Evolutionary conservation across 768 basidiomycete genomes (phyloP), one percentile per base, ranked within the genome.

Genomic region (Lactarius tabidus): DNA sequence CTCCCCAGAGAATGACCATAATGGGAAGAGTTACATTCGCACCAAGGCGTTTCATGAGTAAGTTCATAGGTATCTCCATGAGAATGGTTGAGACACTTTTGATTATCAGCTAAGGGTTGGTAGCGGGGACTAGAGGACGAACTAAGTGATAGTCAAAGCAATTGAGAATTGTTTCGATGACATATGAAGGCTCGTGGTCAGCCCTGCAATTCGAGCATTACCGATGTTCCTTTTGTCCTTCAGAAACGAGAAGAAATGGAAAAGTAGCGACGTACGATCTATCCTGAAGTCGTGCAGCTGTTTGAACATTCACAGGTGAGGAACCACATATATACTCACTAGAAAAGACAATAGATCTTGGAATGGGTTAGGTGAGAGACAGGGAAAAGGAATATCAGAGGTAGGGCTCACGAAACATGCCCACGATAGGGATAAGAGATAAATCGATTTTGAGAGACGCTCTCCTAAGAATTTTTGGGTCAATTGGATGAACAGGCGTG

Each of bases 1-100:
- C 53, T n/a, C 88, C 88, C 88, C 89, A 90, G 0, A 83, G 68
- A 0, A 82, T 79, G 57, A 88, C 74, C 80, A 88, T 83, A 0
- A 82, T 74, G 0, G 89, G 88, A 71, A 87, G 79, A 52, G 83
- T 74, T 62, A 84, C 79, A n/a, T 85, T 80, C 1, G 87, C 84
- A 1, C 85, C 82, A 54, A 80, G 71, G 78, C 79, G 59, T 75
- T 80, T 70, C 57, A 72, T 60, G 15, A 74, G 53, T 35, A 71
- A 39, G 63, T 74, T 75, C 48, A 70, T 67, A 29, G 72, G 72
- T 17, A 72, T 52, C 41, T 71, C 75, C 35, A 71, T 69, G 5
- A 70, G 29, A 72, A 69, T 68, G 57, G 71, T 71, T 23, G 72
- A 69, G 23, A 67, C 65, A 17, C 72, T 72, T 9, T 70, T 69